A percentile compares a stretch with the other conserved stretches of the same genome.
Conservation (phyloP, 345 rosid species). For the Ceriops zippeliana region DNA sequence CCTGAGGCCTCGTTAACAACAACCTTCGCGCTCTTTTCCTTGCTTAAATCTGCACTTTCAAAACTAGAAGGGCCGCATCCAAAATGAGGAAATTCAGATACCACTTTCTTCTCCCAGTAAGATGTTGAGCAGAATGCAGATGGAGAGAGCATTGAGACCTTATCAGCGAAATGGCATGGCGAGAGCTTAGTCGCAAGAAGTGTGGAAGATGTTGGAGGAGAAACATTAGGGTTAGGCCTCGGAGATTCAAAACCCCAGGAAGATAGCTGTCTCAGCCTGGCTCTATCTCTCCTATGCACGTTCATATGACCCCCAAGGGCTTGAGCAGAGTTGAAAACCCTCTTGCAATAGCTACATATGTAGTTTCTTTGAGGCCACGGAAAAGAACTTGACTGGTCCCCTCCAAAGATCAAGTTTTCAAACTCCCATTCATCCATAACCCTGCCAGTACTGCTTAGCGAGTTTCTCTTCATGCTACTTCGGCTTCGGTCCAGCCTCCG, state of each 20-base stretch:
- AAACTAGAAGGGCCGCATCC: conserved; percentile 9
- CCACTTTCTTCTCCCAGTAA: conserved; percentile 20
- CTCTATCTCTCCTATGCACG: conserved; percentile 70
- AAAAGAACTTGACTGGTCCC: conserved; percentile 19
- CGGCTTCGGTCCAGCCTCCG: background rate
- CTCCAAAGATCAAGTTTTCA: background rate
- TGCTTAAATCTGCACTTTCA: conserved; percentile 26
- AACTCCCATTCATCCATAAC: background rate
- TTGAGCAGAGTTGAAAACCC: conserved; percentile 63
- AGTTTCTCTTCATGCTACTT: background rate
- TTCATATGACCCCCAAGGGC: conserved; percentile 82
- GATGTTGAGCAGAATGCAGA: conserved; percentile 25
- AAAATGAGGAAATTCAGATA: conserved; percentile 3
- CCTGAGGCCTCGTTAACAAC: conserved; percentile 8
- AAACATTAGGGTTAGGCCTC: conserved; percentile 28
- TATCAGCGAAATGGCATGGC: conserved; percentile 6
- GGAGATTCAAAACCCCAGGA: conserved; percentile 42
- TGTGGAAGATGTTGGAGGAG: conserved; percentile 17
- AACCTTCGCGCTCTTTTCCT: conserved; percentile 24
- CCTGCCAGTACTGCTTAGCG: background rate
- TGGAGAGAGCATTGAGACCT: conserved; percentile 11
- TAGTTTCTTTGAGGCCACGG: conserved; percentile 55
- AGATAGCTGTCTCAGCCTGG: conserved; percentile 48
- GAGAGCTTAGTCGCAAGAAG: conserved; percentile 8
- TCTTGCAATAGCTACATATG: conserved; percentile 51